Evolutionary conservation across 2,329 filamentous ascomycete species (phyloP).

Genomic region (Apiospora aurea): DNA sequence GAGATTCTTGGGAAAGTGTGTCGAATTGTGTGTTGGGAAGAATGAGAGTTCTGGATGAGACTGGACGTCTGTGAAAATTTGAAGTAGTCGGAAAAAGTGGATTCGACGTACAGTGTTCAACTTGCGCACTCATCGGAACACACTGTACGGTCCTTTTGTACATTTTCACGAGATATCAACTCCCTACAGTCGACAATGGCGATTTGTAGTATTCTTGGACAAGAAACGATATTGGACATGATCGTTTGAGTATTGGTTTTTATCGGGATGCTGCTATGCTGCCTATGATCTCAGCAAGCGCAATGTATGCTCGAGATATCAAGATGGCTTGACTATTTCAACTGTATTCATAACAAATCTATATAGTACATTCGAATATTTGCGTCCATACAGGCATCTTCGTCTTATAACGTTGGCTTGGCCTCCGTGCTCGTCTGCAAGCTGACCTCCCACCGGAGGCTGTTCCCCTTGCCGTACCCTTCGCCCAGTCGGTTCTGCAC

Average conservation of each 20-base stretch:
- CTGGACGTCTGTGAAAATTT: slow-evolving; percentile 2
- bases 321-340: not conserved
- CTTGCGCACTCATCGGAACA: not conserved
- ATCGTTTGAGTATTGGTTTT: not conserved
- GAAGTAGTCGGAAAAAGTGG: slow-evolving; percentile 7
- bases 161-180: not conserved
- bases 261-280: not conserved
- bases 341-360: not conserved
- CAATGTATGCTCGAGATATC: not conserved
- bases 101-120: not conserved
- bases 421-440: slow-evolving; percentile 69
- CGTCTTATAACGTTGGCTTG: not conserved
- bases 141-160: not conserved
- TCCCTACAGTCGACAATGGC: not conserved
- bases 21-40: slow-evolving; percentile 18
- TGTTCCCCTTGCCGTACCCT: slow-evolving; percentile 80
- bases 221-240: not conserved
- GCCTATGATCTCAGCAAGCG: not conserved
- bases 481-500: slow-evolving; percentile 88
- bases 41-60: not conserved
- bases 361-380: not conserved
- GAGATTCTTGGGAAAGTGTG: not conserved
- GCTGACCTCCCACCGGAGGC: slow-evolving; percentile 91
- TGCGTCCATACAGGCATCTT: not conserved
- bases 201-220: not conserved